A percentile compares a stretch with the other conserved stretches of the same genome.
Evolutionary conservation across 768 basidiomycete species (phyloP).

Genomic region (Kwoniella mangroviensis): DNA sequence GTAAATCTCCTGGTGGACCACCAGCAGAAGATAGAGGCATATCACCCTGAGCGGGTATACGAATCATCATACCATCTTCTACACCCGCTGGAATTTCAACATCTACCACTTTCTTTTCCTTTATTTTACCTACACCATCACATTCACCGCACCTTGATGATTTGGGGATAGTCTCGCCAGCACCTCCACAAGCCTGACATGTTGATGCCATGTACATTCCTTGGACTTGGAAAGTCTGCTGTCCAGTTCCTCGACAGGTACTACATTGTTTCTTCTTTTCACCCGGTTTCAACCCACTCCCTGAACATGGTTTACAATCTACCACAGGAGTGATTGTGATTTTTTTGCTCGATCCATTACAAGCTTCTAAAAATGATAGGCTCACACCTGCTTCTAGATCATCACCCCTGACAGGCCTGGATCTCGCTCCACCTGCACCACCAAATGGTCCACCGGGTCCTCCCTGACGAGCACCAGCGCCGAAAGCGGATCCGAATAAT

Average conservation of each 20-base stretch:
- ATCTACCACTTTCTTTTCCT: constrained; percentile 49
- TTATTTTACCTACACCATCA: constrained; percentile 84
- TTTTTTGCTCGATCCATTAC: constrained; percentile 79
- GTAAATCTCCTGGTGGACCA: constrained; percentile 80
- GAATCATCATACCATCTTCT: constrained; percentile 32
- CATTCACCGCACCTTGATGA: constrained; percentile 79
- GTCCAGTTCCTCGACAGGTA: constrained; percentile 83
- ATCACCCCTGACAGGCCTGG: constrained; percentile 65
- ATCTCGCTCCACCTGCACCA: constrained; percentile 59
- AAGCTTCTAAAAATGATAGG: constrained; percentile 90
- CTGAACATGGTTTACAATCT: constrained; percentile 81
- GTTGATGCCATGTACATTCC: constrained; percentile 98
- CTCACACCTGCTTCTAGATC: constrained; percentile 79
- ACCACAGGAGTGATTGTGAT: constrained; percentile 79
- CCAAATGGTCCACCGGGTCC: constrained; percentile 55
- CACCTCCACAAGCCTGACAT: constrained; percentile 79
- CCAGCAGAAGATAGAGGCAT: constrained; percentile 70
- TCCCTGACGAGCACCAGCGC: constrained; percentile 58
- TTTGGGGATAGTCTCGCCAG: constrained; percentile 77
- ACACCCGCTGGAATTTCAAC: constrained; percentile 26
- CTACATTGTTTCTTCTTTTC: constrained; percentile 78
- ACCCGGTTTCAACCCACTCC: constrained; percentile 83
- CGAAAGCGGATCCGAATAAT: constrained; percentile 69
- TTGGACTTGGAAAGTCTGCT: constrained; percentile 84
- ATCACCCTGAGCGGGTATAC: constrained; percentile 78